Base-by-base conservation (phyloP, 306 rosid genomes). In the Adenanthera pavonina region DNA sequence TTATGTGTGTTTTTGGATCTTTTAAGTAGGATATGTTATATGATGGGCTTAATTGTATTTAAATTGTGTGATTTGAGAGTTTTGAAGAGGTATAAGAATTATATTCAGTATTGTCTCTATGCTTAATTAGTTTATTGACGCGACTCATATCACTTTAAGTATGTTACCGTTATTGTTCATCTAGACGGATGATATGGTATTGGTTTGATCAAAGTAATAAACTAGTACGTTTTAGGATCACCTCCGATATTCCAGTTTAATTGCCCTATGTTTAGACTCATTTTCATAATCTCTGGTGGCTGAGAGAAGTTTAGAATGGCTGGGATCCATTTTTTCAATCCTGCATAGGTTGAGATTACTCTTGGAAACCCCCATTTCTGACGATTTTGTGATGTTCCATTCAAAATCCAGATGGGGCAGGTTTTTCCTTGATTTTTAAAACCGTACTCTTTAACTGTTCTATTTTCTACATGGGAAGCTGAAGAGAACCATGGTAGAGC, bases 21-120 rank as follows among this genome's bases (percentile, higher is more conserved):
- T 78, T 86, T 83, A 34, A 14, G 35, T 72, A 49, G 46, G 51
- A 5, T 47, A 8, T 80, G 53, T 43, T 53, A 8, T 56, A 4
- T 49, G 62, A 46, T 74, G 80, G 17, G 8, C n/a, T 46, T 10
- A 5, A 16, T 48, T 75, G 36, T 25, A 2, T 79, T 77, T 84
- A 74, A 72, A 7, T 20, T 65, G 65, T 33, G 60, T 64, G 16
- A 16, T 79, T 71, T 41, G 4, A 77, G 69, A n/a, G 11, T 34
- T 83, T 57, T 11, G 25, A 70, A 17, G 76, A 56, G 4, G 65
- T 75, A 40, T 64, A 25, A 78, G 70, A 80, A 84, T 54, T 6
- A 51, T 34, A 15, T 51, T 1, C 7, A 3, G 3, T 53, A 35
- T 14, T 7, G 43, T 68, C 43, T 57, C 9, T 19, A 40, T 33